phyloP scores from a whole-genome alignment of 1,284 basidiomycete genomes.

The Neonothopanus nambi region DNA sequence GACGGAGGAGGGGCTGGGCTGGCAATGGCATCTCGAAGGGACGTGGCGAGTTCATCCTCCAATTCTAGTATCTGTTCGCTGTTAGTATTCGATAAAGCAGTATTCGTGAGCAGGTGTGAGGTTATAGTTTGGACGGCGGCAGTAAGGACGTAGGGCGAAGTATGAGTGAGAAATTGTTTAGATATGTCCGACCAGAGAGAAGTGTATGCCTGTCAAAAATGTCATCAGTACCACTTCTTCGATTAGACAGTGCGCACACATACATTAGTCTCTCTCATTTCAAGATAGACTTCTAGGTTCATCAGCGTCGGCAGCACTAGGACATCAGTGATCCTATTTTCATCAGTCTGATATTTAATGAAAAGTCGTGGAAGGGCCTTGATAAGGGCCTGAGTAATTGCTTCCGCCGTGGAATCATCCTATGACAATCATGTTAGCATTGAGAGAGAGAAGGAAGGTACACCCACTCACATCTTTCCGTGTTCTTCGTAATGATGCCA shows the following conservation, averaged over 20 bases:
- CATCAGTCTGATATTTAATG: constrained; percentile 91
- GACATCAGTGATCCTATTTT: constrained; percentile 79
- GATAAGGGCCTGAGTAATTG: constrained; percentile 85
- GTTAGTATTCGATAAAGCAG: constrained; percentile 80
- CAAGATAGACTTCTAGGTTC: constrained; percentile 89
- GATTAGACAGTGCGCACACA: constrained; percentile 6
- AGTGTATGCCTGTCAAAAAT: constrained; percentile 69
- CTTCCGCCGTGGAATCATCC: constrained; percentile 65
- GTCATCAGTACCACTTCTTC: not conserved
- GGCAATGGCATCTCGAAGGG: constrained; percentile 77
- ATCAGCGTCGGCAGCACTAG: constrained; percentile 82
- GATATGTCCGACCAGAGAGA: constrained; percentile 92
- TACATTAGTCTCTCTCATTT: constrained; percentile 88
- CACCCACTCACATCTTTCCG: constrained; percentile 38
- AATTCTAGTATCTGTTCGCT: constrained; percentile 83
- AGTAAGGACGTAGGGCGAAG: constrained; percentile 75
- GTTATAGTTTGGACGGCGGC: constrained; percentile 77
- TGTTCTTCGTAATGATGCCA: constrained; percentile 66
- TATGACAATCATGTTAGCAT: constrained; percentile 29
- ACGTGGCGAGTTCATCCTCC: constrained; percentile 81
- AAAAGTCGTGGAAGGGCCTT: constrained; percentile 87
- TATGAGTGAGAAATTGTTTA: constrained; percentile 90
- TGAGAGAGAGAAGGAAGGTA: constrained; percentile 5
- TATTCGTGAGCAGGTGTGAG: constrained; percentile 64
- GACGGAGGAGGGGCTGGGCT: constrained; percentile 32